Base-by-base conservation (phyloP, 306 rosid genomes). In the Coriaria nepalensis region DNA sequence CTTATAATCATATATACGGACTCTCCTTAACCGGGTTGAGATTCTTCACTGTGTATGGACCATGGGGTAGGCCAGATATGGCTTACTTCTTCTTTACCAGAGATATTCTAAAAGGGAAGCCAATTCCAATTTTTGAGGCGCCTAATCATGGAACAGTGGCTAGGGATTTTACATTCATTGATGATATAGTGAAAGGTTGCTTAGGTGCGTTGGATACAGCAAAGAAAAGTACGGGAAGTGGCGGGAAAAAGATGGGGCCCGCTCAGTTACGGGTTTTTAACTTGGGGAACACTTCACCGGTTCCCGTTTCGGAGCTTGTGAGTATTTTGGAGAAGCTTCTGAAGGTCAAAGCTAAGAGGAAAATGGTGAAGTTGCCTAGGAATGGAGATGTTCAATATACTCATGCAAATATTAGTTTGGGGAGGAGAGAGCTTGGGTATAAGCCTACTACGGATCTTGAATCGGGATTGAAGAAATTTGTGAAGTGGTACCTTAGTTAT, bases 21-120 rank as follows among this genome's bases (percentile, higher is more conserved):
- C 93, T 90, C 47, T 84, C 97, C 6, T 68, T 90, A 13, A 90
- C 97, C 0, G 97, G 95, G 10, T 68, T 90, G 69, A 32, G 97
- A 14, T 90, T 90, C 59, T 90, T 90, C 53, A 90, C 97, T 9
- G 97, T 90, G 62, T 90, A 90, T 71, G 97, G 97, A 4, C 97
- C 97, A 3, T 90, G 97, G 97, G 97, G 97, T 36, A 77, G 95
- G 64, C 96, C 96, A 9, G 96, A 87, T 34, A 87, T 87, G 96
- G 96, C 96, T 4, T 87, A 87, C 53, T 90, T 90, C 72, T 90
- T 90, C 46, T 90, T 90, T 63, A 81, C 97, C 0, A 81, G 64
- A 58, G 95, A 84, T 69, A 84, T 90, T 43, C 67, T 90, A 84
- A 81, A 76, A 43, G 97, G 95, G 56, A 90, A 90, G 68, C 6